A percentile compares a stretch with the other conserved stretches of the same genome.
phyloP scores from a whole-genome alignment of 2,329 filamentous ascomycete genomes.

The Diaporthe humulicola region DNA sequence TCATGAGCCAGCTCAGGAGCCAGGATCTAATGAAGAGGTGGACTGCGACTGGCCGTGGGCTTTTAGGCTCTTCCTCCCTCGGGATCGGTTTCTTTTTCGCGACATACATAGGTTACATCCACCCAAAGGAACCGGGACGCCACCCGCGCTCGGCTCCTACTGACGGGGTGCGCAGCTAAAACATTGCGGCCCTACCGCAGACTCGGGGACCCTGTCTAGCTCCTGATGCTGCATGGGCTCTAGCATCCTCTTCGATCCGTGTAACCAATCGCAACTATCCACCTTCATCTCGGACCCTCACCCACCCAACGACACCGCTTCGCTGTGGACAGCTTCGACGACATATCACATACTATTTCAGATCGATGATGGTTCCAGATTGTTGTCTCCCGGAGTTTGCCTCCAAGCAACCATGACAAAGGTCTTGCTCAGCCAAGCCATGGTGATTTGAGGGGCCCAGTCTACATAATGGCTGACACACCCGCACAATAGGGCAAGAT shows the following conservation, averaged over 20 bases:
- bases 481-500: neutral
- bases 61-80: neutral
- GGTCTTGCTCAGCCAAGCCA: constrained; percentile 19
- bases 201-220: constrained; percentile 19
- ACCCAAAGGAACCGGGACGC: neutral
- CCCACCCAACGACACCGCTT: neutral
- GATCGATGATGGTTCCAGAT: constrained; percentile 15
- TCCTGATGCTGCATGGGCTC: constrained; percentile 19
- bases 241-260: constrained; percentile 28
- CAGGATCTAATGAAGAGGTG: neutral
- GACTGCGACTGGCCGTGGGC: neutral
- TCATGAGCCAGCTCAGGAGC: neutral
- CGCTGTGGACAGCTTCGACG: neutral
- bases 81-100: constrained; percentile 31
- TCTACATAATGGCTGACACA: neutral
- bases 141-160: constrained; percentile 22
- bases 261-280: constrained; percentile 26
- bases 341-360: neutral
- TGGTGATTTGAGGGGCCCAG: neutral
- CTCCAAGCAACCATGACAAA: constrained; percentile 6
- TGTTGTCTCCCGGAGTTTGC: neutral
- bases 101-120: neutral
- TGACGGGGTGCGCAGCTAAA: constrained; percentile 1
- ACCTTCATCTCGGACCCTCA: constrained; percentile 7
- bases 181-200: constrained; percentile 17